Conservation (phyloP, 2,329 filamentous ascomycete species). For the Colletotrichum australisinense region DNA sequence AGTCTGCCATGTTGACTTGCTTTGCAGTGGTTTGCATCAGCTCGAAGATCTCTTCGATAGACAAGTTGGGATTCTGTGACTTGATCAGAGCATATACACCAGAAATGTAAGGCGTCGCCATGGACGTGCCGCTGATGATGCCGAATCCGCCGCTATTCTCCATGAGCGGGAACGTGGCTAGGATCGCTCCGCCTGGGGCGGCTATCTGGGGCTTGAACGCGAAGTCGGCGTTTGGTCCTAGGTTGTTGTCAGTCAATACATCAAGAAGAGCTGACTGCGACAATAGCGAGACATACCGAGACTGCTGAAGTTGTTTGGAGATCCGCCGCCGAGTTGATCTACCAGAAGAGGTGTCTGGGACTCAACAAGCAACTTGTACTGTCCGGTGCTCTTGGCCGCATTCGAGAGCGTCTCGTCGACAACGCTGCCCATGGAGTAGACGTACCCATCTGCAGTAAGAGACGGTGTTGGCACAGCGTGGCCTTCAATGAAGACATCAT, state of each 20-base stretch:
- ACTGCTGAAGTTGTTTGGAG: conserved; percentile 32
- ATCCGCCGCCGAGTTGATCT: conserved; percentile 23
- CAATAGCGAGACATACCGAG: conserved; percentile 2
- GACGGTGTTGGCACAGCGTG: conserved; percentile 20
- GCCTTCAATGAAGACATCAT: conserved; percentile 26
- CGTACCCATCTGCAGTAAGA: conserved; percentile 13
- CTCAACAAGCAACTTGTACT: conserved; percentile 15
- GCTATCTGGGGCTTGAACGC: conserved; percentile 45
- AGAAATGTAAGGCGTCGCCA: conserved; percentile 48
- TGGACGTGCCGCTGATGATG: conserved; percentile 49
- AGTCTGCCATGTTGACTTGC: conserved; percentile 39
- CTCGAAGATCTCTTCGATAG: conserved; percentile 41
- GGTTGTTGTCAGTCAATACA: not conserved
- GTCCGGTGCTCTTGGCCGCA: not conserved
- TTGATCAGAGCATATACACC: conserved; percentile 49
- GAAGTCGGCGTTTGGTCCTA: conserved; percentile 33
- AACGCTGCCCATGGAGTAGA: conserved; percentile 26
- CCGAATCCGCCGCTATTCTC: conserved; percentile 42
- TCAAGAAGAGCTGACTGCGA: not conserved
- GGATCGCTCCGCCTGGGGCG: conserved; percentile 48
- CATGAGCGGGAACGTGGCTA: conserved; percentile 48
- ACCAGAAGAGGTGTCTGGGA: conserved; percentile 7
- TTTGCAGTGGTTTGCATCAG: conserved; percentile 45
- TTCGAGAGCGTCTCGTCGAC: not conserved
- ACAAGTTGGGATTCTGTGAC: conserved; percentile 42